Evolutionary conservation across 345 rosid genomes (phyloP).

Genomic region (Salix brachista): DNA sequence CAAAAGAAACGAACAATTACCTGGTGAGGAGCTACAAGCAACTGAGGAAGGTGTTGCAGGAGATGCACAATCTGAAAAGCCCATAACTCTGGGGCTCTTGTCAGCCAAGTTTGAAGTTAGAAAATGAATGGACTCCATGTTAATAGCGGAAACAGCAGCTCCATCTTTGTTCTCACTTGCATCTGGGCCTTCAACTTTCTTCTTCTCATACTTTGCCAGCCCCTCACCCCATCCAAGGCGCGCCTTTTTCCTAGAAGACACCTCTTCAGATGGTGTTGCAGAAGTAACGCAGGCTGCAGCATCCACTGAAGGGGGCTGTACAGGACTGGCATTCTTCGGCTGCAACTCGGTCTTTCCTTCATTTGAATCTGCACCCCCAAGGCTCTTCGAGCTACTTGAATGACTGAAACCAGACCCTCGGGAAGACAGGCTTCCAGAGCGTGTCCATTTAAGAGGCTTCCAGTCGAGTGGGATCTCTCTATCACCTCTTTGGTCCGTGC

Average conservation of each 20-base stretch:
- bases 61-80: constrained; percentile 62
- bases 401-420: constrained; percentile 80
- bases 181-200: constrained; percentile 72
- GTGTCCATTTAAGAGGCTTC: constrained; percentile 71
- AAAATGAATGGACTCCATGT: constrained; percentile 43
- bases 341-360: constrained; percentile 54
- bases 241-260: constrained; percentile 68
- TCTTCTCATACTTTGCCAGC: constrained; percentile 88
- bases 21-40: constrained; percentile 86
- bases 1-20: constrained; percentile 28
- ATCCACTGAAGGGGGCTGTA: constrained; percentile 63
- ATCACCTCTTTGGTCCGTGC: constrained; percentile 43
- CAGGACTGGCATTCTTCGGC: constrained; percentile 38
- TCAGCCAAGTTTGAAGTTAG: constrained; percentile 44
- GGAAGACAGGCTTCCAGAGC: constrained; percentile 74
- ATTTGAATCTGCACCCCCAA: constrained; percentile 58
- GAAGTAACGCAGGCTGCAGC: constrained; percentile 53
- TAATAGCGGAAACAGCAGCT: constrained; percentile 21
- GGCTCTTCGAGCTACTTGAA: constrained; percentile 80
- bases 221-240: constrained; percentile 99
- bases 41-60: constrained; percentile 94
- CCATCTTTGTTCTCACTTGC: constrained; percentile 44
- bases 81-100: constrained; percentile 57
- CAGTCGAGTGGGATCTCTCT: constrained; percentile 60
- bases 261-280: constrained; percentile 50